Conservation (phyloP, 2,329 filamentous ascomycete species). For the Hansfordia pulvinata region DNA sequence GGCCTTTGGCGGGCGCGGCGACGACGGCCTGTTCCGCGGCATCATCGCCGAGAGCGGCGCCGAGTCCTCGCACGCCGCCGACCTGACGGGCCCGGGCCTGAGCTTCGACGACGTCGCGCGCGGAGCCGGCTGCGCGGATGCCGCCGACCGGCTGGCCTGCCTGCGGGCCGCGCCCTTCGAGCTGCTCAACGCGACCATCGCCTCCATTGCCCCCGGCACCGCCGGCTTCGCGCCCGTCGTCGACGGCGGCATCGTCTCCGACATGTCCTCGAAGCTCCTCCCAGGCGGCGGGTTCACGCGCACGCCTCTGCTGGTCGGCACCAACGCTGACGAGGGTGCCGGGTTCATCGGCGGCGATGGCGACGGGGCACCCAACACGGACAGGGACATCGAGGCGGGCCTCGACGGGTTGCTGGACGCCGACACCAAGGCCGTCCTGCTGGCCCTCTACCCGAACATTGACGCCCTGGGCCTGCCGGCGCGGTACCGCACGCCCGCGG, state of each 20-base stretch:
- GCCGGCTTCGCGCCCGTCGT: constrained; percentile 13
- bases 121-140: constrained; percentile 10
- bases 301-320: constrained; percentile 18
- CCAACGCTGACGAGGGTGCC: constrained; percentile 19
- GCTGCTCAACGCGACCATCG: constrained; percentile 17
- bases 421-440: constrained; percentile 18
- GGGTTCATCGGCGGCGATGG: constrained; percentile 16
- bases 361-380: constrained; percentile 27
- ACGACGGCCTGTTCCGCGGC: constrained; percentile 35
- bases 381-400: constrained; percentile 37
- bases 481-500: too few species aligned
- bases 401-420: constrained; percentile 30
- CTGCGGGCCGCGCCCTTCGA: constrained; percentile 16
- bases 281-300: constrained; percentile 16
- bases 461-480: constrained; percentile 34
- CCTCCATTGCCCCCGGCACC: constrained; percentile 8
- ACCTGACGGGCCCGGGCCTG: too few species aligned
- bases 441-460: constrained; percentile 34
- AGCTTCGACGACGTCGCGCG: constrained; percentile 16
- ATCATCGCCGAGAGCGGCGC: constrained; percentile 39
- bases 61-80: too few species aligned
- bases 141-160: constrained; percentile 14
- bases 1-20: constrained; percentile 37
- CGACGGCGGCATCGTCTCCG: constrained; percentile 27
- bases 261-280: constrained; percentile 14